A percentile compares a stretch with the other conserved stretches of the same genome.
Evolutionary conservation across 1,284 basidiomycete genomes (phyloP).

Genomic region (Earliella scabrosa): DNA sequence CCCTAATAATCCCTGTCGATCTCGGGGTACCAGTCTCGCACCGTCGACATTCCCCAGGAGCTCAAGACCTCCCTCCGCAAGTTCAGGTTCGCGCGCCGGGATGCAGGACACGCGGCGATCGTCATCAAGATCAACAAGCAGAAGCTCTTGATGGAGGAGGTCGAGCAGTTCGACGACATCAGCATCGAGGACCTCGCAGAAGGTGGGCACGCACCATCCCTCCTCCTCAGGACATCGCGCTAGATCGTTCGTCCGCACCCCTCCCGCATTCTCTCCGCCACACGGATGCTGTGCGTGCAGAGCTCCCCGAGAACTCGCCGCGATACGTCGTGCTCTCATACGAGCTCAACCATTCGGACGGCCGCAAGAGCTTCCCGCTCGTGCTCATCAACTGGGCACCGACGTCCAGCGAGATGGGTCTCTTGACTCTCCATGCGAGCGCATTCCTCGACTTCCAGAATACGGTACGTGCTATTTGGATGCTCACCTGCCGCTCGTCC

Average conservation of each 20-base stretch:
- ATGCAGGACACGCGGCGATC: constrained; percentile 73
- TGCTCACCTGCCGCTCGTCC: neutral
- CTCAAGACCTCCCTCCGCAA: constrained; percentile 81
- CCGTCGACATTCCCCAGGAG: constrained; percentile 81
- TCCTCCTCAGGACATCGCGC: constrained; percentile 3
- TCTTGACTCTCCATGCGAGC: constrained; percentile 85
- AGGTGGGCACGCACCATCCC: constrained; percentile 49
- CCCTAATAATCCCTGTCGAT: too few relatives aligned
- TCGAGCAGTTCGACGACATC: constrained; percentile 78
- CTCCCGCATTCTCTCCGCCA: neutral
- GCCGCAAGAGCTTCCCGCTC: constrained; percentile 84
- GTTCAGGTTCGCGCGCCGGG: constrained; percentile 80
- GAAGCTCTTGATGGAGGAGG: constrained; percentile 80
- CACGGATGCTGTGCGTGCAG: constrained; percentile 45
- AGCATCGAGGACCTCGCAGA: constrained; percentile 84
- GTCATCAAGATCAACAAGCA: constrained; percentile 89
- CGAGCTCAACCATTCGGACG: constrained; percentile 82
- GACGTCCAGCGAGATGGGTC: constrained; percentile 69
- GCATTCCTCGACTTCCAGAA: constrained; percentile 81
- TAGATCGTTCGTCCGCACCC: constrained; percentile 1
- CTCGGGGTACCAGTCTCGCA: constrained; percentile 59
- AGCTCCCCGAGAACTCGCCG: constrained; percentile 89
- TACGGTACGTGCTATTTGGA: constrained; percentile 51
- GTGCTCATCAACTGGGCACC: constrained; percentile 90
- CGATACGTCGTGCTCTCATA: constrained; percentile 88